phyloP scores from a whole-genome alignment of 2,329 filamentous ascomycete species.

The Diplodia corticola region DNA sequence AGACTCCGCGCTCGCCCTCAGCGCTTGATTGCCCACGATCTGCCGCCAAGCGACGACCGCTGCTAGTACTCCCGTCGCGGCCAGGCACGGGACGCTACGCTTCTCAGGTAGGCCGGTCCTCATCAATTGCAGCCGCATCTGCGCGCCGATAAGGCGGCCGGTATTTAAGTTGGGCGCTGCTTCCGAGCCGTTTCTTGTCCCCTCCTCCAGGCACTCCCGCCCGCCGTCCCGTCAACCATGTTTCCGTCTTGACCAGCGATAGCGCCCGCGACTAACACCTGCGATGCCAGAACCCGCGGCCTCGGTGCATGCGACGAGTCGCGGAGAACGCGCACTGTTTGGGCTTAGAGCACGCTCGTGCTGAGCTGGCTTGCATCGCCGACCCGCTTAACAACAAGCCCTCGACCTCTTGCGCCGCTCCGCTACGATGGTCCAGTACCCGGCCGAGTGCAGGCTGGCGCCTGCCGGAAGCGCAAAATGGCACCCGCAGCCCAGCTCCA shows the following conservation, averaged over 20 bases:
- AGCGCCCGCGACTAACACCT: slow-evolving; percentile 20
- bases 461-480: slow-evolving; percentile 20
- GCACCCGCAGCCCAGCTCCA: slow-evolving; percentile 14
- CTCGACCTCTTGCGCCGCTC: slow-evolving; percentile 18
- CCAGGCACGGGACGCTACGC: slow-evolving; percentile 18
- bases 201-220: slow-evolving; percentile 17
- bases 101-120: slow-evolving; percentile 14
- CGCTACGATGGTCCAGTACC: slow-evolving; percentile 15
- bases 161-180: slow-evolving; percentile 20
- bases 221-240: slow-evolving; percentile 16
- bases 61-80: slow-evolving; percentile 14
- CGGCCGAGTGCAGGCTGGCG: slow-evolving; percentile 19
- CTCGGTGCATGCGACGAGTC: slow-evolving; percentile 22
- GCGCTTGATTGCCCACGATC: slow-evolving; percentile 18
- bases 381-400: slow-evolving; percentile 13
- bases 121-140: slow-evolving; percentile 18
- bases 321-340: slow-evolving; percentile 19
- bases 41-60: slow-evolving; percentile 17
- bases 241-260: slow-evolving; percentile 19
- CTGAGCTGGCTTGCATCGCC: slow-evolving; percentile 22
- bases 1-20: slow-evolving; percentile 6
- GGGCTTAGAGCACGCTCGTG: slow-evolving; percentile 22
- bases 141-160: slow-evolving; percentile 16
- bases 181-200: slow-evolving; percentile 16
- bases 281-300: slow-evolving; percentile 19